Evolutionary conservation across 352 stramenopile genomes (phyloP), one percentile per base, ranked within the genome.

Genomic region (Halophytophthora polymorphica): DNA sequence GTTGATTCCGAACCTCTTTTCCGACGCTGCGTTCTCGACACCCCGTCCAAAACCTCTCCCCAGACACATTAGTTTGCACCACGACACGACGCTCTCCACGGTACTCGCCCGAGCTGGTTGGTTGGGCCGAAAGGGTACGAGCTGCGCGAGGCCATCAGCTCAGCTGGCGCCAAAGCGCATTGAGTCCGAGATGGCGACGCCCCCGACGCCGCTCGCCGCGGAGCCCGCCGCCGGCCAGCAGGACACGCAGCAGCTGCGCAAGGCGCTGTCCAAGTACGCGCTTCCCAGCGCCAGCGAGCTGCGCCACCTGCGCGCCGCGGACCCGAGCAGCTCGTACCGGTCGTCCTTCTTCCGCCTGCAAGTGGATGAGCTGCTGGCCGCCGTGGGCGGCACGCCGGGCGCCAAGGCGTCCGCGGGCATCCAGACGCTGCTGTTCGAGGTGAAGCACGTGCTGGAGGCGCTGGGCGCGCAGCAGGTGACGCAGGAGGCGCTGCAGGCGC

Each of bases 291-390:
- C 80, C 44, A 85, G 86, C 37, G 86, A 95, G 61, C 64, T 92
- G 58, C 66, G 63, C 28, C 76, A 95, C 46, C 51, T 96, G 44
- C 83, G 90, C 25, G 71, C 82, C 8, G 84, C 82, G 1, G 82
- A 96, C 55, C 81, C 77, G 34, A 78, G 52, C 22, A 90, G 72
- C 29, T 84, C 85, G 35, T 88, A 90, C 53, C 70, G 69, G 18
- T 77, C 73, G 42, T 96, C 87, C 42, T 91, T 95, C 38, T 86
- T 96, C 64, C 77, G 78, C 2, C 66, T 96, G 36, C 80, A 97
- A 51, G 73, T 94, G 19, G 83, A 94, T 41, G 77, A 96, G 65
- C 60, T 97, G 45, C 71, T 97, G 28, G 59, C 71, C n/a, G 69
- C 67, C 11, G 73, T 89, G 58, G 73, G 81, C n/a, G 67, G 64